phyloP scores from a whole-genome alignment of 2,329 filamentous ascomycete genomes.

The Stagonosporopsis chrysanthemi region DNA sequence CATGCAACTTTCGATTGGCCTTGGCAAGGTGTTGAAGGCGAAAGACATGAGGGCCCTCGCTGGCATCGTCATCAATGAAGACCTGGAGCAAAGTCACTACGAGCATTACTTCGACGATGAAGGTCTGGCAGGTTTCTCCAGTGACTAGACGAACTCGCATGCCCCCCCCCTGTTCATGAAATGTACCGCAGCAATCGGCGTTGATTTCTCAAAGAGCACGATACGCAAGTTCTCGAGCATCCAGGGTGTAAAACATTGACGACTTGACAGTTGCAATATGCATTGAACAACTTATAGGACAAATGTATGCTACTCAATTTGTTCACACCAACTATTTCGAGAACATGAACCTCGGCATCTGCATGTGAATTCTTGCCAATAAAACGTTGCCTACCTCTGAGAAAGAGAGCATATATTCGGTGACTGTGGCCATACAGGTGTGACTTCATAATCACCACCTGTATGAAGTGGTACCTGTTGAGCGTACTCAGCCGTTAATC shows the following conservation, averaged over 20 bases:
- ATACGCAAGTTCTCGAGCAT: not conserved
- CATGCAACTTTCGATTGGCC: constrained; percentile 39
- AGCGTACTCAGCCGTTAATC: no score
- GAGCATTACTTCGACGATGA: constrained; percentile 23
- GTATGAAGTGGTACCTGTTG: no score
- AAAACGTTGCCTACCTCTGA: no score
- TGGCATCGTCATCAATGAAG: constrained; percentile 29
- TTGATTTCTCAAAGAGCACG: not conserved
- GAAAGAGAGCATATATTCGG: no score
- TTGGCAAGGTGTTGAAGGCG: constrained; percentile 31
- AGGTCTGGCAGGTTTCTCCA: constrained; percentile 23
- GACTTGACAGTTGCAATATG: not conserved
- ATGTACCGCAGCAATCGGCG: not conserved
- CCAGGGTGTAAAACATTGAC: not conserved
- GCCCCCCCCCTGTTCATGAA: not conserved
- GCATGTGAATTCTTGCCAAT: no score
- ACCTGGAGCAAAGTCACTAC: constrained; percentile 21
- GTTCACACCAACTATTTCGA: no score
- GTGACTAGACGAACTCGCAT: not conserved
- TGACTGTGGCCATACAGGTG: no score
- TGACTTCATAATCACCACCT: no score
- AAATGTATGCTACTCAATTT: no score
- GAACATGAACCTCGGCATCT: no score
- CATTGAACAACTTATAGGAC: no score
- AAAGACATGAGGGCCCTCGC: constrained; percentile 32